A percentile compares a stretch with the other conserved stretches of the same genome.
phyloP scores from a whole-genome alignment of 1,284 basidiomycete genomes.

The Trichosporon coremiiforme region DNA sequence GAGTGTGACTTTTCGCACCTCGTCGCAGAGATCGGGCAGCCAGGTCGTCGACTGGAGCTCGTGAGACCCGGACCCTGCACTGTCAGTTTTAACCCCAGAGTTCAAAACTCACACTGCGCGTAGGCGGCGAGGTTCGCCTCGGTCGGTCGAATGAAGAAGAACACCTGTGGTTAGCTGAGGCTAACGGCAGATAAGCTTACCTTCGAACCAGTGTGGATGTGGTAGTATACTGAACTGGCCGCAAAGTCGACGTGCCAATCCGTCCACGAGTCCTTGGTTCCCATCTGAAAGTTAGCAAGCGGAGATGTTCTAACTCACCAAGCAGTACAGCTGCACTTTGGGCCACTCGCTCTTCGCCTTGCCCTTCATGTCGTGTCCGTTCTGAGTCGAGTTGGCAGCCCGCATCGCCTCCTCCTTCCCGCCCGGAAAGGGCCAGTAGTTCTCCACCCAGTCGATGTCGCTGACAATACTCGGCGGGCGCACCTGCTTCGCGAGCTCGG shows the following conservation, averaged over 20 bases:
- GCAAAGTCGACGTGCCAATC: constrained; percentile 98
- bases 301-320: constrained; percentile 67
- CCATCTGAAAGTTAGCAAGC: constrained; percentile 60
- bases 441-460: constrained; percentile 95
- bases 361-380: constrained; percentile 13
- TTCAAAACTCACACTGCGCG: constrained; percentile 48
- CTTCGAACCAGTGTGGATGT: constrained; percentile 79
- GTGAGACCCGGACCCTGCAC: constrained; percentile 69
- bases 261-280: constrained; percentile 68
- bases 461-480: constrained; percentile 80
- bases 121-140: constrained; percentile 78
- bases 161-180: constrained; percentile 62
- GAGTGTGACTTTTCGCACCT: constrained; percentile 81
- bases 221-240: constrained; percentile 91
- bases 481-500: constrained; percentile 72
- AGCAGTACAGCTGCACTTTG: constrained; percentile 92
- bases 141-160: constrained; percentile 93
- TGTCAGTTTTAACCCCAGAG: not conserved
- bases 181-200: constrained; percentile 52
- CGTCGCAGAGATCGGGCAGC: constrained; percentile 79
- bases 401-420: constrained; percentile 35
- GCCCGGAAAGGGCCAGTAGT: constrained; percentile 70
- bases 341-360: constrained; percentile 63
- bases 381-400: constrained; percentile 45
- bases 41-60: constrained; percentile 81